Percentiles rank a stretch among this genome's conserved stretches.
phyloP scores from a whole-genome alignment of 257 asterid species.

The Solanum piurae region DNA sequence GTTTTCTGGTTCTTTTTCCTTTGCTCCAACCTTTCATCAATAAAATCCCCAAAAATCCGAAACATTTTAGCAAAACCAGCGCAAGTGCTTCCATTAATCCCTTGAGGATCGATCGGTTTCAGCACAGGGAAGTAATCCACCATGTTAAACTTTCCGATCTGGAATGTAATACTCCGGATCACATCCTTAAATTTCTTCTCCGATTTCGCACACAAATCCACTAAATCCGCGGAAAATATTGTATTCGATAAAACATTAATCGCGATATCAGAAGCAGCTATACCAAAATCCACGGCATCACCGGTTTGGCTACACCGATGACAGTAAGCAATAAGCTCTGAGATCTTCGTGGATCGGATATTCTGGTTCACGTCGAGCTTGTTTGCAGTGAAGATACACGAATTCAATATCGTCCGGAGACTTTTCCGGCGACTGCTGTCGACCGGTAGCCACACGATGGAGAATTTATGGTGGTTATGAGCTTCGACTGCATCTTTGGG shows the following conservation, averaged over 20 bases:
- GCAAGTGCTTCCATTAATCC: constrained; percentile 38
- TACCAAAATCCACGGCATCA: constrained; percentile 39
- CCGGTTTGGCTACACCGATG: constrained; percentile 25
- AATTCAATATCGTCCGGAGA: constrained; percentile 48
- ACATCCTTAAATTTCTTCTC: constrained; percentile 49
- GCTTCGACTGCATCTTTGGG: constrained; percentile 52
- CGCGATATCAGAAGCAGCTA: constrained; percentile 39
- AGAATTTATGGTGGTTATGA: constrained; percentile 41
- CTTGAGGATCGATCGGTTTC: constrained; percentile 41
- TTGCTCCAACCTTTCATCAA: constrained; percentile 28
- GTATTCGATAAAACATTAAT: constrained; percentile 42
- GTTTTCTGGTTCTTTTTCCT: not conserved
- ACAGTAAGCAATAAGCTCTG: constrained; percentile 47
- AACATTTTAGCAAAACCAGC: constrained; percentile 20
- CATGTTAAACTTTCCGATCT: not conserved
- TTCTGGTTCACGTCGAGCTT: constrained; percentile 57
- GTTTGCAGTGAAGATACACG: constrained; percentile 45
- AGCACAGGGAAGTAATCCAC: constrained; percentile 43
- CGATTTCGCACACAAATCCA: constrained; percentile 39
- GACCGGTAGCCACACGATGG: constrained; percentile 68
- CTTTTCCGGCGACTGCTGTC: constrained; percentile 40
- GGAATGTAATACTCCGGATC: not conserved
- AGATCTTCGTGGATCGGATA: constrained; percentile 31
- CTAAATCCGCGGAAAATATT: constrained; percentile 39
- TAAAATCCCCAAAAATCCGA: constrained; percentile 22